These are phyloP conservation scores for Nymphaea colorata DNA, from an alignment of 164 flowering plant species.

Conservation along the genomic window DNA sequence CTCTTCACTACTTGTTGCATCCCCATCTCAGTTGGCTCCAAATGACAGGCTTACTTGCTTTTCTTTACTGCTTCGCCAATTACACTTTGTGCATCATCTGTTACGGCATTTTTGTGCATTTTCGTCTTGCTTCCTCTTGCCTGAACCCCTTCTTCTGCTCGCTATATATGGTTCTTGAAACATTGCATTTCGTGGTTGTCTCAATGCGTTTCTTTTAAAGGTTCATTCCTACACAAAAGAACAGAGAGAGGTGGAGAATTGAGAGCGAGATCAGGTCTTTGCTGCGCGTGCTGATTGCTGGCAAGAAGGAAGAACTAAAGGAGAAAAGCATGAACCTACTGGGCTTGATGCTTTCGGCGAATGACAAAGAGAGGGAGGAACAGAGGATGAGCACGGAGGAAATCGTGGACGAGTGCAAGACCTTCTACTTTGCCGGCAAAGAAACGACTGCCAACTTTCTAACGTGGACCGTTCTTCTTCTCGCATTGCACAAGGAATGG, in stretches of 20 bases:
- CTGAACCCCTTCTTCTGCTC: too few species aligned
- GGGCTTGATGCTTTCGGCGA: slow-evolving; percentile 16
- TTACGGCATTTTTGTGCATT: too few species aligned
- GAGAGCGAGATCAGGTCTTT: slow-evolving; percentile 41
- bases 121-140: too few species aligned
- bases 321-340: slow-evolving; percentile 26
- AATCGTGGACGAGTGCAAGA: slow-evolving; percentile 19
- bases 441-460: slow-evolving; percentile 17
- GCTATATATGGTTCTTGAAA: too few species aligned
- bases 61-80: too few species aligned
- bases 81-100: too few species aligned
- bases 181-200: too few species aligned
- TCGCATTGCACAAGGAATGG: slow-evolving; percentile 16
- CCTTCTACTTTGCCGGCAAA: slow-evolving; percentile 20
- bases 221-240: slow-evolving; percentile 53
- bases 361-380: slow-evolving; percentile 4
- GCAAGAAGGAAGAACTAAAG: slow-evolving; percentile 10
- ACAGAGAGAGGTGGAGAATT: slow-evolving; percentile 41
- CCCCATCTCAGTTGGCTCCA: too few species aligned
- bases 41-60: too few species aligned
- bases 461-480: slow-evolving; percentile 15
- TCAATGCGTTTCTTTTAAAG: slow-evolving; percentile 9
- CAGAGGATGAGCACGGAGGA: slow-evolving; percentile 11
- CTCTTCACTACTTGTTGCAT: too few species aligned
- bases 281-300: slow-evolving; percentile 22